Evolutionary conservation across 306 rosid genomes (phyloP), one percentile per base, ranked within the genome.

Genomic region (Carpinus fangiana): DNA sequence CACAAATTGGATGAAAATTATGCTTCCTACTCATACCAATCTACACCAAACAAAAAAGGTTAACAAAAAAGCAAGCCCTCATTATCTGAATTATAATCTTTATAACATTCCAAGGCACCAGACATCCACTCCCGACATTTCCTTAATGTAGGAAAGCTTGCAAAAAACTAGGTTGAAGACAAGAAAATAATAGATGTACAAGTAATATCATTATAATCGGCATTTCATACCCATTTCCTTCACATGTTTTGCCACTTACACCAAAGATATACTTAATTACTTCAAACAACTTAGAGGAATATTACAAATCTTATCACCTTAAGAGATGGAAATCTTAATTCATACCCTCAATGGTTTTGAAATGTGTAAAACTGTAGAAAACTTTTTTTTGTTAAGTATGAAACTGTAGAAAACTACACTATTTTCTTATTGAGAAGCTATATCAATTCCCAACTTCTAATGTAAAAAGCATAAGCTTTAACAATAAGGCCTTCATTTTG

Each of bases 351-450:
- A 64, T 14, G 70, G 18, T 34, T 64, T 64, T 64, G 13, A 34
- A 64, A 64, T 26, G 67, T 4, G 38, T 12, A 41, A 14, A 13
- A 2, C 41, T 12, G 26, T 26, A 13, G 55, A 51, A 51, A 51
- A 41, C 45, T 41, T 41, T 41, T 41, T 41, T 41, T 41, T 5
- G 4, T 4, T 5, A 41, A 41, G n/a, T 51, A 5, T 51, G n/a
- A 2, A 4, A 51, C 17, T 17, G 17, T 41, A 51, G 12, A 60
- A 28, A 28, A 60, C 67, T 66, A n/a, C 26, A 41, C 2, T 8
- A 8, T n/a, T 66, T 66, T 66, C 72, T 18, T 12, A 17, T 66
- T 66, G 71, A 36, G 71, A 66, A 66, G 16, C 26, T 17, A 66
- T 17, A 36, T 17, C 14, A 17, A 31, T 61, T 36, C 18, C 50